Evolutionary conservation across 1,284 basidiomycete genomes (phyloP).

Genomic region (Ceratobasidium sp.): DNA sequence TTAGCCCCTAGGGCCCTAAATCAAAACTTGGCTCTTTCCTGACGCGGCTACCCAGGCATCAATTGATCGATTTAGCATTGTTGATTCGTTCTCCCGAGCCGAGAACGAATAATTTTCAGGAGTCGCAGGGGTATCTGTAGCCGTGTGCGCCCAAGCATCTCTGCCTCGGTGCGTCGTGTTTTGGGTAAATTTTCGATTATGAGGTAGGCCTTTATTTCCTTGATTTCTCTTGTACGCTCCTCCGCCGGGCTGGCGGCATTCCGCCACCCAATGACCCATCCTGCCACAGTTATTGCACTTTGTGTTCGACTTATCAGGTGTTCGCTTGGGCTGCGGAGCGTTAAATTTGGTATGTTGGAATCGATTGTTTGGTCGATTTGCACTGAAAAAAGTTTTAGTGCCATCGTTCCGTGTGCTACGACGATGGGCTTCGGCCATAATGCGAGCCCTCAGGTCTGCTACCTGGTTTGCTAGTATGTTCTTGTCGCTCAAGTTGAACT

Average conservation of each 20-base stretch:
- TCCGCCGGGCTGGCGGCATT: conserved; percentile 9
- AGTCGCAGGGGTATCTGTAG: not conserved
- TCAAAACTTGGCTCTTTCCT: no score
- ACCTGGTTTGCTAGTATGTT: not conserved
- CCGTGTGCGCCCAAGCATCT: not conserved
- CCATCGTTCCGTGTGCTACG: not conserved
- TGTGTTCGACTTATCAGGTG: conserved; percentile 5
- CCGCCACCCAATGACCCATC: conserved; percentile 8
- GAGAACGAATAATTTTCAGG: not conserved
- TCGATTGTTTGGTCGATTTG: not conserved
- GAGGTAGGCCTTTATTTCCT: no score
- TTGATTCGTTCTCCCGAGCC: not conserved
- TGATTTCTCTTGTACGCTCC: not conserved
- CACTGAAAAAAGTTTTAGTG: not conserved
- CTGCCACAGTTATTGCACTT: conserved; percentile 30
- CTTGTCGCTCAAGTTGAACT: not conserved
- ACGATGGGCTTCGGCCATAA: not conserved
- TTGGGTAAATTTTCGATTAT: no score
- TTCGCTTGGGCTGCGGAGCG: not conserved
- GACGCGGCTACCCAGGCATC: not conserved
- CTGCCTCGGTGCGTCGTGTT: not conserved
- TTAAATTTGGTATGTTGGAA: not conserved
- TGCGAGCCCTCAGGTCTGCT: not conserved
- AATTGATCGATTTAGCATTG: not conserved
- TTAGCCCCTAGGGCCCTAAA: no score